Percentiles rank a stretch among this genome's conserved stretches.
Evolutionary conservation across 179 eudicot species (phyloP).

Genomic region (Beta macrorhiza): DNA sequence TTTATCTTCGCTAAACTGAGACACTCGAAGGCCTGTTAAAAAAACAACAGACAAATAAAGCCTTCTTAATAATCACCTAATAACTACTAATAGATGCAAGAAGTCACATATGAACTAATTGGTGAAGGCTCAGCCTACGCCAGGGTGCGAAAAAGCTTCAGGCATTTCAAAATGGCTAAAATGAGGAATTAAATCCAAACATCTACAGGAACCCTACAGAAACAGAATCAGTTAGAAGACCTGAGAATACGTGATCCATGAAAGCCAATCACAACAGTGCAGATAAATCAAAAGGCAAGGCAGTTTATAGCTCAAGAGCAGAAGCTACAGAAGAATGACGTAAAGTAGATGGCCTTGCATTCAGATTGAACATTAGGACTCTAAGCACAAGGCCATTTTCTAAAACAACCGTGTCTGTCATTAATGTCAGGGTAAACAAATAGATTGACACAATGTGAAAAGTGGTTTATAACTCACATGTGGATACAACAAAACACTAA

Average conservation of each 20-base stretch:
- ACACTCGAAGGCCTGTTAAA: conserved; percentile 74
- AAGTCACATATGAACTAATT: conserved; percentile 2
- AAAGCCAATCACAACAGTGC: background rate
- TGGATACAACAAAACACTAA: too few species aligned
- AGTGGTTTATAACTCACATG: background rate
- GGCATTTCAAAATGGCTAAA: background rate
- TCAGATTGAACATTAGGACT: background rate
- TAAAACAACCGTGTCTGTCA: background rate
- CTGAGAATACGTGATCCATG: too few species aligned
- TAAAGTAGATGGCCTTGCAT: background rate
- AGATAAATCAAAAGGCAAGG: background rate
- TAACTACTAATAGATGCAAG: background rate
- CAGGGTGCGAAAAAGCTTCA: background rate
- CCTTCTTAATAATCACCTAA: conserved; percentile 38
- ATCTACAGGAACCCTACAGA: background rate
- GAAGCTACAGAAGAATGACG: background rate
- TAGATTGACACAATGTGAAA: background rate
- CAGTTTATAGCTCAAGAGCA: background rate
- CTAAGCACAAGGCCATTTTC: background rate
- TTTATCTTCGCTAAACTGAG: conserved; percentile 73
- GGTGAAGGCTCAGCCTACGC: background rate
- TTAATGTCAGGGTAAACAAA: background rate
- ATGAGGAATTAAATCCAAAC: background rate
- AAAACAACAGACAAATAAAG: conserved; percentile 25
- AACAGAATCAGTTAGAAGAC: background rate